Evolutionary conservation across 179 eudicot species (phyloP).

Genomic region (Camellia oleifera): DNA sequence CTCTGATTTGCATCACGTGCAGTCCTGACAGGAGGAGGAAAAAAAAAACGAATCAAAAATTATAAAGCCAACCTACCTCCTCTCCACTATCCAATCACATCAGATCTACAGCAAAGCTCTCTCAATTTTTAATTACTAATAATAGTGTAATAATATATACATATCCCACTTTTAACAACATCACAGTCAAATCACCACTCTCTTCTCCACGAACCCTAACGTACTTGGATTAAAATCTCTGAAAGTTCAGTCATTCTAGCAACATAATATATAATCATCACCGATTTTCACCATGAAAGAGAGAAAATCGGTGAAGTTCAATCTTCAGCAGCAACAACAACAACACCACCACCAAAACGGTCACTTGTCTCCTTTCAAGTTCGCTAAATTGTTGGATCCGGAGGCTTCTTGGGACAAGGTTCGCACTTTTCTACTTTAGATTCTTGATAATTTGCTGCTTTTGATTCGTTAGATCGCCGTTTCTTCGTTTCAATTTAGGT

Average conservation of each 20-base stretch:
- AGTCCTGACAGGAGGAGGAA: neutral
- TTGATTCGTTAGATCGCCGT: neutral
- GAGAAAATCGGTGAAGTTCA: constrained; percentile 58
- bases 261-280: neutral
- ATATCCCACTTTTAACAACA: neutral
- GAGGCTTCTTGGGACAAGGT: constrained; percentile 99
- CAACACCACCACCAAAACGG: constrained; percentile 52
- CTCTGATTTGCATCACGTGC: neutral
- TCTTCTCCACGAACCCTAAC: constrained; percentile 9
- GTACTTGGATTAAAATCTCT: neutral
- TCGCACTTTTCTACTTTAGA: neutral
- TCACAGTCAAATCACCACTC: neutral
- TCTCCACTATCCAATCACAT: neutral
- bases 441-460: no score
- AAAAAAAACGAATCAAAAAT: no score
- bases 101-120: neutral
- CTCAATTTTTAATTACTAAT: neutral
- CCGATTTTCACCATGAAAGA: constrained; percentile 30
- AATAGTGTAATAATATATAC: no score
- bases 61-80: no score
- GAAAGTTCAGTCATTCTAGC: neutral
- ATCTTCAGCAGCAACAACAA: constrained; percentile 31
- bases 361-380: constrained; percentile 68
- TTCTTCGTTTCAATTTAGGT: neutral
- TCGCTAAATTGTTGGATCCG: constrained; percentile 82